Evolutionary conservation across 257 asterid genomes (phyloP), one percentile per base, ranked within the genome.

Genomic region (Ophiorrhiza pumila): DNA sequence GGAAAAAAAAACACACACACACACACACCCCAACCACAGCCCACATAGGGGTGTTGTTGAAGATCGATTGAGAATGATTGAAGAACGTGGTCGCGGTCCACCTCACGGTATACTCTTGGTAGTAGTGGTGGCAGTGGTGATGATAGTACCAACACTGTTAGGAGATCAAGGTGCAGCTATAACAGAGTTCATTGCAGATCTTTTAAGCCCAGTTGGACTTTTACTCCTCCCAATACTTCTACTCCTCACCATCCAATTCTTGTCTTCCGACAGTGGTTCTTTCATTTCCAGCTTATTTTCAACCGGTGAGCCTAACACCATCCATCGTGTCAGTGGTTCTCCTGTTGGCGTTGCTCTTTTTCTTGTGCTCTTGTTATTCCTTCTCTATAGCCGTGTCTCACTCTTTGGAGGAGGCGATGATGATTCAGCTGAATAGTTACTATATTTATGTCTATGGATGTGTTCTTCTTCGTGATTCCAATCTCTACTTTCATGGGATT

Each of bases 351-450:
- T 94, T 69, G 95, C 89, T 2, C 78, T 90, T 15, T 34, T 93
- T 8, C 90, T 93, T 65, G 12, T 85, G 46, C 90, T 93, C 80
- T 86, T 87, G 2, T 62, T 93, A 31, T 52, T 93, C 34, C 95
- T 93, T 2, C 95, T 93, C 69, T 86, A 83, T 86, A 77, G 79
- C 78, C 85, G 88, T 35, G 70, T 89, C 31, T 88, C 93, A 45
- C 88, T 91, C 81, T 91, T 91, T 82, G 96, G 97, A 5, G 97
- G 97, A 5, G 97, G 97, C 75, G 91, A 77, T 11, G 96, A 85
- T 32, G 96, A 91, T 71, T 85, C 95, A 56, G 96, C 79, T 8
- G 96, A 87, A 66, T 93, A 70, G 50, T 34, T 23, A 68, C n/a
- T n/a, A n/a, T n/a, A n/a, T n/a, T n/a, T n/a, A n/a, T n/a, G n/a